Evolutionary conservation across 106 monocot genomes (phyloP), one percentile per base, ranked within the genome.

Genomic region (Hemerocallis citrina): DNA sequence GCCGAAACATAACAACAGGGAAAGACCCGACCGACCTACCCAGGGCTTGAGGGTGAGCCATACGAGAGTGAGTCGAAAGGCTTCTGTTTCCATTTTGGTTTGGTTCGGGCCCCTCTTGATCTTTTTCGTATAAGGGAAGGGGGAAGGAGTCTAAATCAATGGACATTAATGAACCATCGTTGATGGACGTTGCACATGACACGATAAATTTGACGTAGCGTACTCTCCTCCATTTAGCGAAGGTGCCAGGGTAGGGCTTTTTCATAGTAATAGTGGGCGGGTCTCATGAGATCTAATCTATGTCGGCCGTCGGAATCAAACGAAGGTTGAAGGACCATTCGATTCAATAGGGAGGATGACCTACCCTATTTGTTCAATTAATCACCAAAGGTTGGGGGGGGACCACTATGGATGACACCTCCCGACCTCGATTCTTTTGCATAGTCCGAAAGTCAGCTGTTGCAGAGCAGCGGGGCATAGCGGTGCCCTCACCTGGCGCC

Each of bases 381-480:
- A 40, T 60, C 40, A 60, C 59, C 40, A 40, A 40, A 30, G 46
- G 46, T 23, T 39, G 59, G 59, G 59, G 19, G 39, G 31, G 41
- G 15, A 41, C 41, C 19, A 33, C 32, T 32, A 33, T 32, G 12
- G 56, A 56, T 19, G 32, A 35, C 56, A 56, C 56, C 56, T 41
- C 59, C 59, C 37, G 21, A 38, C 38, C 59, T 59, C 25, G 37
- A 59, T 59, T 59, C 59, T 59, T 59, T 59, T 59, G 59, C 59
- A 59, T 59, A 59, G 59, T 59, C 37, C 21, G 59, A 31, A 55
- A 31, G 55, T 31, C 55, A 3, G n/a, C 29, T 11, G 2, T 15
- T 7, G 55, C 55, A 55, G 55, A 55, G 59, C 21, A 17, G 36
- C 38, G 10, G 59, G 59, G 12, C 38, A 37, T 59, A 19, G 2